These are phyloP conservation scores for Galerina marginata DNA, from an alignment of 768 basidiomycete genomes.

Conservation along the genomic window DNA sequence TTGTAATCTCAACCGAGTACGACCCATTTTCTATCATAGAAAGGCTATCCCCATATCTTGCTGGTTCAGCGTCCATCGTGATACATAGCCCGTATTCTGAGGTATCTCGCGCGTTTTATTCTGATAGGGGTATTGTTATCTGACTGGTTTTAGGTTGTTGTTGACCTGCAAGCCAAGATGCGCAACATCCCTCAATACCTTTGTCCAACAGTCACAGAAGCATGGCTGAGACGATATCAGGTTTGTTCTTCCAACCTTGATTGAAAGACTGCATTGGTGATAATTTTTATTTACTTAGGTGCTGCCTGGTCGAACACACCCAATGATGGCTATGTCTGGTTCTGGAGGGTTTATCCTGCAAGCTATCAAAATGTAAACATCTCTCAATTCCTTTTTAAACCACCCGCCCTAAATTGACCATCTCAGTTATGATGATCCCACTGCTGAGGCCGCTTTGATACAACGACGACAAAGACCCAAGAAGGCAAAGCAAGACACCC, in stretches of 20 bases:
- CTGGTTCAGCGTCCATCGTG: slow-evolving; percentile 86
- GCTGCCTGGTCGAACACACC: slow-evolving; percentile 96
- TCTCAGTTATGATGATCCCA: slow-evolving; percentile 67
- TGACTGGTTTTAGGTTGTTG: slow-evolving; percentile 58
- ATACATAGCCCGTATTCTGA: slow-evolving; percentile 85
- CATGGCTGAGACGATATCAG: slow-evolving; percentile 90
- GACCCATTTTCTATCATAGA: slow-evolving; percentile 84
- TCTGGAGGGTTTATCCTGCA: slow-evolving; percentile 89
- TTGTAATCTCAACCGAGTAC: slow-evolving; percentile 84
- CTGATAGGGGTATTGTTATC: neutral
- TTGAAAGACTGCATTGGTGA: neutral
- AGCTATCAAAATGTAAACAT: slow-evolving; percentile 79
- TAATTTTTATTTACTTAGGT: slow-evolving; percentile 44
- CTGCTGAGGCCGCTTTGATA: slow-evolving; percentile 56
- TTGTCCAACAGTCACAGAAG: slow-evolving; percentile 81
- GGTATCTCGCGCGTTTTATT: slow-evolving; percentile 42
- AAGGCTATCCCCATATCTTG: slow-evolving; percentile 74
- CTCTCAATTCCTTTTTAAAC: neutral
- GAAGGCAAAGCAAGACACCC: slow-evolving; percentile 28
- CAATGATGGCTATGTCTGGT: slow-evolving; percentile 89
- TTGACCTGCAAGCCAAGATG: slow-evolving; percentile 75
- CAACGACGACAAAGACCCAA: slow-evolving; percentile 51
- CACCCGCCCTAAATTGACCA: neutral
- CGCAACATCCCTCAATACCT: slow-evolving; percentile 71
- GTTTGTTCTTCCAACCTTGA: slow-evolving; percentile 30